Percentiles rank a stretch among this genome's conserved stretches.
These are phyloP conservation scores for Oryza glaberrima DNA, from an alignment of 176 grass and related monocot genomes.

Conservation along the genomic window DNA sequence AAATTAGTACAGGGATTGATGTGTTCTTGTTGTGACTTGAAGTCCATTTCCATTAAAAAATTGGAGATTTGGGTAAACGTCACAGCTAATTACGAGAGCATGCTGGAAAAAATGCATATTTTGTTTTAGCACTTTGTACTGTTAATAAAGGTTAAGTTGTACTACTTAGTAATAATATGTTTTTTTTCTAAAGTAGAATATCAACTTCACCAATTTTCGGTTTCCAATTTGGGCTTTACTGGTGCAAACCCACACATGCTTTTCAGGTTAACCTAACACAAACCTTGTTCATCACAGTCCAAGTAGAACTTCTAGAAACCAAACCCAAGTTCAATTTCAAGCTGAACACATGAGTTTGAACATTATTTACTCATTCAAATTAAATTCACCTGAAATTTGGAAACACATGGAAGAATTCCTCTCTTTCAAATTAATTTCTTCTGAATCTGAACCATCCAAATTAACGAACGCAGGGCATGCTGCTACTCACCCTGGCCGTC, in stretches of 20 bases:
- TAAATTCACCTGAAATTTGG: not conserved
- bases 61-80: not conserved
- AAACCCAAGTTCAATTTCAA: not conserved
- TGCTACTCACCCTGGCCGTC: slow-evolving; percentile 69
- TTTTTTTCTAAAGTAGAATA: not conserved
- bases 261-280: not conserved
- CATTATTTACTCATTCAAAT: not conserved
- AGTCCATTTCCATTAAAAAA: not conserved
- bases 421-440: too few relatives aligned
- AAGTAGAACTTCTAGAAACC: not conserved
- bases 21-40: slow-evolving; percentile 22
- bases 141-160: too few relatives aligned
- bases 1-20: not conserved
- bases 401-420: not conserved
- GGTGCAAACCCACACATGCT: not conserved
- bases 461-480: slow-evolving; percentile 65
- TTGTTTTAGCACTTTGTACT: not conserved
- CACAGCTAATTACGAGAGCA: not conserved
- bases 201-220: not conserved
- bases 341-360: not conserved
- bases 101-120: not conserved
- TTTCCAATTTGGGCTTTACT: not conserved
- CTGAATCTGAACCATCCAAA: not conserved
- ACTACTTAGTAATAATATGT: not conserved
- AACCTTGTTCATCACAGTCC: not conserved